Conservation (phyloP, 2,329 filamentous ascomycete species). For the Ophiostoma australiae region DNA sequence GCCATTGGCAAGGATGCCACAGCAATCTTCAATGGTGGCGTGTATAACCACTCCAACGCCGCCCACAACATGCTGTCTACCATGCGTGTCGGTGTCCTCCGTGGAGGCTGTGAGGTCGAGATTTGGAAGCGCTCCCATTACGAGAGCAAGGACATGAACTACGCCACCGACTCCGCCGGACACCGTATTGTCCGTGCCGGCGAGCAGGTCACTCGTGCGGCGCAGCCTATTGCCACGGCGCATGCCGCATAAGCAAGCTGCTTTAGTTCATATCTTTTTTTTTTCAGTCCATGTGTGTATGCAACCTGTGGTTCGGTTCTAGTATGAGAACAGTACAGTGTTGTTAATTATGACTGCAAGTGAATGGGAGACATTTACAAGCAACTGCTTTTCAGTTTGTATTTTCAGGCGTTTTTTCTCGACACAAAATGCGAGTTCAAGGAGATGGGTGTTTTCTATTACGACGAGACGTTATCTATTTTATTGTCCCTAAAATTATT, state of each 20-base stretch:
- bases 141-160: constrained; percentile 76
- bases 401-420: constrained; percentile 18
- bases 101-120: constrained; percentile 82
- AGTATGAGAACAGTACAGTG: neutral
- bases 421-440: constrained; percentile 8
- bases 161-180: constrained; percentile 74
- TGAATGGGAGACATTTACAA: constrained; percentile 8
- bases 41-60: constrained; percentile 85
- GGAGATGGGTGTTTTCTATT: constrained; percentile 23
- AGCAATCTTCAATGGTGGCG: constrained; percentile 85
- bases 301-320: neutral
- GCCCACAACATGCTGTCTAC: constrained; percentile 84
- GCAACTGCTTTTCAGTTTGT: constrained; percentile 13
- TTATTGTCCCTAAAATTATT: constrained; percentile 14
- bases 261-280: neutral
- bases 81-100: constrained; percentile 82
- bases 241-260: constrained; percentile 62
- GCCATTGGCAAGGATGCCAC: constrained; percentile 84
- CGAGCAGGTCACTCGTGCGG: constrained; percentile 76
- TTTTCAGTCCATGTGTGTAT: neutral
- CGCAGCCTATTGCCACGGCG: constrained; percentile 73
- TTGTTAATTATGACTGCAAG: constrained; percentile 5
- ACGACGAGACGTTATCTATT: constrained; percentile 17
- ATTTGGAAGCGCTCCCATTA: constrained; percentile 85
- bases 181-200: constrained; percentile 82